A percentile compares a stretch with the other conserved stretches of the same genome.
These are phyloP conservation scores for Rhodotorula glutinis DNA, from an alignment of 1,284 basidiomycete species.

Conservation along the genomic window DNA sequence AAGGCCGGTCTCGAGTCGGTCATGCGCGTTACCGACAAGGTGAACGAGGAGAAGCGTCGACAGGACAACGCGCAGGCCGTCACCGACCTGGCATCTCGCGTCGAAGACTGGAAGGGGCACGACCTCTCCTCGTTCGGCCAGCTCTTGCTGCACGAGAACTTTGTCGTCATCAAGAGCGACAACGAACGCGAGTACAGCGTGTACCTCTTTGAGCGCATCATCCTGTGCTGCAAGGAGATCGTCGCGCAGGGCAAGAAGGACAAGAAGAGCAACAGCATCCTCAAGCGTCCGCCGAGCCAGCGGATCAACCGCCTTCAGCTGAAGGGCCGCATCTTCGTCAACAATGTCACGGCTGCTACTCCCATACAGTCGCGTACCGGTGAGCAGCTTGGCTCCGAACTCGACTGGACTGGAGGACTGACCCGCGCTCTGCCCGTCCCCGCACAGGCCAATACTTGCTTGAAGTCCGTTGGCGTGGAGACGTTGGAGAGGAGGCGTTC, in stretches of 20 bases:
- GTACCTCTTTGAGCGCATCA: slow-evolving; percentile 98
- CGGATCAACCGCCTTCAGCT: slow-evolving; percentile 67
- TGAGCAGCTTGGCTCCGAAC: too few relatives aligned
- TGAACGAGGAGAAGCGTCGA: slow-evolving; percentile 89
- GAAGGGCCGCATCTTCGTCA: slow-evolving; percentile 96
- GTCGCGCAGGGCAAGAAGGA: slow-evolving; percentile 51
- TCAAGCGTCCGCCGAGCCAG: slow-evolving; percentile 55
- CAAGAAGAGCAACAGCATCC: slow-evolving; percentile 65
- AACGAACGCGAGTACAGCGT: slow-evolving; percentile 98
- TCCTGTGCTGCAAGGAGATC: slow-evolving; percentile 92
- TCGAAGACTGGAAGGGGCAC: slow-evolving; percentile 99
- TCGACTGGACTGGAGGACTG: too few relatives aligned
- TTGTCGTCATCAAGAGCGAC: slow-evolving; percentile 93
- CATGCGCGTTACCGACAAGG: slow-evolving; percentile 89
- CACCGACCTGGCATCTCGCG: slow-evolving; percentile 78
- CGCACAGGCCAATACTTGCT: slow-evolving; percentile 52
- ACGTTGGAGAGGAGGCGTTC: slow-evolving; percentile 72
- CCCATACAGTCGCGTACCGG: slow-evolving; percentile 69
- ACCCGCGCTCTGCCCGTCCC: too few relatives aligned
- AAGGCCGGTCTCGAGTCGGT: slow-evolving; percentile 78
- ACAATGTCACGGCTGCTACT: slow-evolving; percentile 88
- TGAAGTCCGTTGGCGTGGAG: slow-evolving; percentile 90
- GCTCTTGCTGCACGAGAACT: slow-evolving; percentile 88
- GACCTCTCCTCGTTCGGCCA: slow-evolving; percentile 89
- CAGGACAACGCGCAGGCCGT: slow-evolving; percentile 80